Evolutionary conservation across 257 asterid genomes (phyloP).

Genomic region (Solanum stenotomum): DNA sequence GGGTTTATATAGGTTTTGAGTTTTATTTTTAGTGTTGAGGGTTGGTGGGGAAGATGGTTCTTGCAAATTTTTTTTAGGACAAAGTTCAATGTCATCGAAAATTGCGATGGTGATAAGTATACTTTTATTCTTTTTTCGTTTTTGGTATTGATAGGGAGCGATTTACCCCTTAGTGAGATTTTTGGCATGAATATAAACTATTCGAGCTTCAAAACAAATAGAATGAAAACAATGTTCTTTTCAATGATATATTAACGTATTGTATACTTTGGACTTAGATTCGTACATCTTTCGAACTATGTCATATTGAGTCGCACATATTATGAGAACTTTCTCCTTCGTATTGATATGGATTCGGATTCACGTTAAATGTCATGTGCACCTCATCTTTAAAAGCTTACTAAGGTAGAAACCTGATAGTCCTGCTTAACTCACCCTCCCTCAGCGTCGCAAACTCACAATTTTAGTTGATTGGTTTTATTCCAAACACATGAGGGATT

Average conservation of each 20-base stretch:
- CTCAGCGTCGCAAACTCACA: neutral
- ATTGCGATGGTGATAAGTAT: neutral
- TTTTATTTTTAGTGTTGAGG: neutral
- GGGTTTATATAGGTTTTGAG: neutral
- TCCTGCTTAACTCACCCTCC: neutral
- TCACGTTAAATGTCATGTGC: neutral
- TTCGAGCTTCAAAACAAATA: neutral
- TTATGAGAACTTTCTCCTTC: neutral
- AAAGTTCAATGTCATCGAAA: too few species aligned
- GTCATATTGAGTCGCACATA: neutral
- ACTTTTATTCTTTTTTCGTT: neutral
- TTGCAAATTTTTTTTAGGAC: neutral
- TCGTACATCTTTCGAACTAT: fast-evolving
- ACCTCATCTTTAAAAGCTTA: neutral
- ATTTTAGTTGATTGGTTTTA: neutral
- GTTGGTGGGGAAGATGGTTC: neutral
- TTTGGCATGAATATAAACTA: neutral
- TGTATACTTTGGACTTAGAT: neutral
- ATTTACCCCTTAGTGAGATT: neutral
- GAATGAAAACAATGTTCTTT: neutral
- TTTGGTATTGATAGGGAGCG: neutral
- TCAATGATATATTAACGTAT: neutral
- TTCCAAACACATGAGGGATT: neutral
- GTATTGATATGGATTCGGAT: neutral
- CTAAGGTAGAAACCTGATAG: neutral